Base-by-base conservation (phyloP, 495 filamentous ascomycete species). In the Entonaema liquescens region DNA sequence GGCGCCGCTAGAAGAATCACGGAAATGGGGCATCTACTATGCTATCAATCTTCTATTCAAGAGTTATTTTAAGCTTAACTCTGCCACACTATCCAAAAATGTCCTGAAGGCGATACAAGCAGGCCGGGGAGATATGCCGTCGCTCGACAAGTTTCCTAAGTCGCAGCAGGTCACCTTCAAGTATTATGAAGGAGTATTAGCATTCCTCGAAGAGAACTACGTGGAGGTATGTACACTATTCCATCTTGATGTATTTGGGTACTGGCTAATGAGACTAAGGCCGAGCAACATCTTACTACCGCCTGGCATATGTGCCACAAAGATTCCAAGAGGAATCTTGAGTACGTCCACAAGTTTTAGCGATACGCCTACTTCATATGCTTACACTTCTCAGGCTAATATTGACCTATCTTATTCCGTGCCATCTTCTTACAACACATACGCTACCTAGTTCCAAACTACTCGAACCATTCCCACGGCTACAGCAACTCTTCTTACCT, bases 21-120 rank as follows among this genome's bases (percentile, higher is more conserved):
- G 96, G 6, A 99, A 98, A 86, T 98, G 96, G 96, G 96, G 92
- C 0, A 89, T 95, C 44, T 99, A 98, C 81, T 91, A 94, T 77
- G 93, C 90, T 40, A 92, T 92, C 65, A 98, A 97, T 73, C 86
- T 98, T 1, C 82, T 97, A 8, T 98, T 99, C 87, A 98, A 98
- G 80, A 98, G 93, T 5, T 97, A 98, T 76, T 99, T 98, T 87
- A 96, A 92, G 82, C 83, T 99, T 57, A 97, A 95, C 79, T 90
- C 90, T 42, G 90, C 96, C 52, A 86, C 85, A n/a, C 85, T 99
- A 21, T 94, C 90, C 12, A 97, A 97, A 78, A 98, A 97, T 73
- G 87, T 98, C 56, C 82, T 98, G 25, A 91, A 88, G 52, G 92
- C 91, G 1, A 84, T 98, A 21, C 84, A 88, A 54, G 95, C 93